phyloP scores from a whole-genome alignment of 768 basidiomycete genomes.

The Xerocomellus amylosporus region DNA sequence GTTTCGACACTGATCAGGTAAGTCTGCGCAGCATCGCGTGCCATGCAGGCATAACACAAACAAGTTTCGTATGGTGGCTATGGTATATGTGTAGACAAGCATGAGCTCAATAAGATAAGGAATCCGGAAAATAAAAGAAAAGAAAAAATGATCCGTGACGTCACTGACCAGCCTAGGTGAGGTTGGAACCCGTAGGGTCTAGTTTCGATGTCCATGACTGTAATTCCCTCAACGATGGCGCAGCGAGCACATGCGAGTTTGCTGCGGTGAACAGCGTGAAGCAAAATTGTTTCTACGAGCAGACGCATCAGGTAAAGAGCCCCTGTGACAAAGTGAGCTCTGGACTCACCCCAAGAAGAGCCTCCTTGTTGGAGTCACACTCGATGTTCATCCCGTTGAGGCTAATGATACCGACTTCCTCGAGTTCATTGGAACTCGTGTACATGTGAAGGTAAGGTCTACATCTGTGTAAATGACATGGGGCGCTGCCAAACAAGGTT shows the following conservation, averaged over 20 bases:
- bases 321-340: not conserved
- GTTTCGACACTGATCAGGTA: constrained; percentile 4
- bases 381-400: constrained; percentile 83
- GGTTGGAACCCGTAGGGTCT: constrained; percentile 72
- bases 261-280: constrained; percentile 91
- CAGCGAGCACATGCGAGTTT: constrained; percentile 88
- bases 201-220: constrained; percentile 82
- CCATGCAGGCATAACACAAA: constrained; percentile 7
- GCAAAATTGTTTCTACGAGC: constrained; percentile 68
- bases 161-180: constrained; percentile 34
- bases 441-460: constrained; percentile 93
- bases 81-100: constrained; percentile 29
- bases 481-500: not conserved
- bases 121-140: not conserved
- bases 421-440: constrained; percentile 76
- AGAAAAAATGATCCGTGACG: not conserved
- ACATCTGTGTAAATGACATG: constrained; percentile 3
- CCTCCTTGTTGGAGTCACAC: constrained; percentile 82
- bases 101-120: constrained; percentile 20
- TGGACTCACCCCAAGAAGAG: constrained; percentile 72
- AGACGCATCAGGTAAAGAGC: constrained; percentile 3
- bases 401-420: constrained; percentile 81
- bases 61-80: constrained; percentile 16
- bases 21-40: not conserved
- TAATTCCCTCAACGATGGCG: constrained; percentile 77